Conservation (phyloP, 2,329 filamentous ascomycete species). For the Aspergillus pseudonomiae region DNA sequence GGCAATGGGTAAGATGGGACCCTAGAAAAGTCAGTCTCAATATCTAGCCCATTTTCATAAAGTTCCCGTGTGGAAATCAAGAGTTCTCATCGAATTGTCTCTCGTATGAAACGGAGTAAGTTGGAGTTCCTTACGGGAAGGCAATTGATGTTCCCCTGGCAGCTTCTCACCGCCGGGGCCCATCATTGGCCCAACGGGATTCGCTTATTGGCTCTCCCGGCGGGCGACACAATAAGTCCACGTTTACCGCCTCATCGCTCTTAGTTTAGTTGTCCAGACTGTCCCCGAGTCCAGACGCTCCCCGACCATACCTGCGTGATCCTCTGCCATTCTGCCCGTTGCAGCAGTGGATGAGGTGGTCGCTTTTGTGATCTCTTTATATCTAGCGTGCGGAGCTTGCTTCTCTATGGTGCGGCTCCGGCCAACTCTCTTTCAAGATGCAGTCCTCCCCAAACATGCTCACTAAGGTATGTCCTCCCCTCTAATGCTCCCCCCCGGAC, state of each 20-base stretch:
- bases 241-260: slow-evolving; percentile 31
- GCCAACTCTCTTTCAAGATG: slow-evolving; percentile 46
- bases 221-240: slow-evolving; percentile 42
- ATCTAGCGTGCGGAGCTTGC: slow-evolving; percentile 42
- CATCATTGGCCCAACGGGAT: slow-evolving; percentile 31
- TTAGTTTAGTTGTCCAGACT: slow-evolving; percentile 36
- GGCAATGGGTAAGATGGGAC: not conserved
- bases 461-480: slow-evolving; percentile 46
- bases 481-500: slow-evolving; percentile 13
- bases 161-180: slow-evolving; percentile 33
- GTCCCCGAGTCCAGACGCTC: slow-evolving; percentile 28
- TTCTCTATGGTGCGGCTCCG: slow-evolving; percentile 47
- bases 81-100: not conserved
- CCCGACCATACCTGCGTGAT: slow-evolving; percentile 26
- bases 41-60: not conserved
- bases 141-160: slow-evolving; percentile 6
- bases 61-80: not conserved
- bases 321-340: slow-evolving; percentile 27
- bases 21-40: not conserved
- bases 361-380: slow-evolving; percentile 29
- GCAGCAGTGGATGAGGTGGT: slow-evolving; percentile 38
- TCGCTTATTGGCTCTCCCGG: slow-evolving; percentile 10
- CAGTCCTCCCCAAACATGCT: slow-evolving; percentile 53
- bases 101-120: too few relatives aligned
- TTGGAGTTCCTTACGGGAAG: not conserved